A percentile compares a stretch with the other conserved stretches of the same genome.
Conservation (phyloP, 495 filamentous ascomycete genomes). For the Daldinia vernicosa region DNA sequence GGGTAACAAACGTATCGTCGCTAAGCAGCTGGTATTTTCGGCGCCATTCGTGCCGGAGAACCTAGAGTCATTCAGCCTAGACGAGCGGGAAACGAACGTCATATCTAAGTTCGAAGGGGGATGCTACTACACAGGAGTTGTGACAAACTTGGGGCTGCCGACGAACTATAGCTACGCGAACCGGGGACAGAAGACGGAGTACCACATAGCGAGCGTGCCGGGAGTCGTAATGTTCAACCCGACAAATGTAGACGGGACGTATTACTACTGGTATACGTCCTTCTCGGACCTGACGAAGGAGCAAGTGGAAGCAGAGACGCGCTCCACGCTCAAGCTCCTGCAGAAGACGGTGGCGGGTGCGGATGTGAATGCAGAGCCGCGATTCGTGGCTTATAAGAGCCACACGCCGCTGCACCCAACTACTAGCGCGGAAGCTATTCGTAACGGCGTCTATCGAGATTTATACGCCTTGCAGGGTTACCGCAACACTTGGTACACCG, state of each 20-base stretch:
- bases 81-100: slow-evolving; percentile 47
- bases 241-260: slow-evolving; percentile 29
- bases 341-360: slow-evolving; percentile 19
- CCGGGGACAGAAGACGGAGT: slow-evolving; percentile 20
- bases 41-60: slow-evolving; percentile 52
- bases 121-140: slow-evolving; percentile 30
- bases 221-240: slow-evolving; percentile 37
- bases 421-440: slow-evolving; percentile 44
- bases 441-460: slow-evolving; percentile 59
- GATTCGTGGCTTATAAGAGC: slow-evolving; percentile 42
- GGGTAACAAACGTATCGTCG: slow-evolving; percentile 48
- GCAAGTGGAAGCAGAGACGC: slow-evolving; percentile 23
- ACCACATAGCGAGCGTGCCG: slow-evolving; percentile 21
- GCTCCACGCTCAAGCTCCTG: slow-evolving; percentile 24
- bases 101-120: slow-evolving; percentile 44
- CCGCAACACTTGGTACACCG: slow-evolving; percentile 61
- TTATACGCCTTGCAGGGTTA: slow-evolving; percentile 60
- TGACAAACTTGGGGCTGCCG: slow-evolving; percentile 27
- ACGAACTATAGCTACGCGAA: slow-evolving; percentile 25
- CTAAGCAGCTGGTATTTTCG: slow-evolving; percentile 59
- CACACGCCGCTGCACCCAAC: slow-evolving; percentile 50
- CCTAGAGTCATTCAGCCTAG: slow-evolving; percentile 47
- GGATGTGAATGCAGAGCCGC: slow-evolving; percentile 12
- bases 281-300: slow-evolving; percentile 16
- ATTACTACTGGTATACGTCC: slow-evolving; percentile 39